Evolutionary conservation across 495 filamentous ascomycete species (phyloP), one percentile per base, ranked within the genome.

Genomic region (Tricharina praecox): DNA sequence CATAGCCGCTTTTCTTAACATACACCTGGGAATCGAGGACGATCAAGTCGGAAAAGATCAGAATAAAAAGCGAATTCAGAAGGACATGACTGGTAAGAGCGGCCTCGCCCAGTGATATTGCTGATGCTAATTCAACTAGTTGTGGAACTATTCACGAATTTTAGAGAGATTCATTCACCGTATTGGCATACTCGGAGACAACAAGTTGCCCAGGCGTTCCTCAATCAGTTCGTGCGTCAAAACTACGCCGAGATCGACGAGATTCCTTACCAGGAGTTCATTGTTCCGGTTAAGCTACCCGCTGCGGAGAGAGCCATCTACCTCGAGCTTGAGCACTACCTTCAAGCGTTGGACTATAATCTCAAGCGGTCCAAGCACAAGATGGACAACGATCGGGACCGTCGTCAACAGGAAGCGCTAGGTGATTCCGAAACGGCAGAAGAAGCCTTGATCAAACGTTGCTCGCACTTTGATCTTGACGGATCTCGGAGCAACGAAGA

Each of bases 1-100:
- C 4, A 74, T 82, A 35, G 72, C 77, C 2, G 53, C 54, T 1
- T 67, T 78, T 26, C 42, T 84, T 4, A 68, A 69, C 0, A 56
- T 75, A 28, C 66, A 74, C 47, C 63, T 78, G 2, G 74, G 74
- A 1, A 60, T 68, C 34, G 66, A 71, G 46, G 68, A 76, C 33
- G 70, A 68, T 45, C 58, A 62, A 40, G 48, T 47, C 32, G 50
- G 33, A 33, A 65, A 50, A 57, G 49, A 10, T 33, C 52, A 66
- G n/a, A 66, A 68, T 39, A 54, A 52, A 3, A 62, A 66, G 18
- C 46, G 39, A 16, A 59, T 62, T 5, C 55, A 45, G 24, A 58
- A 53, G 16, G 63, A 68, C 25, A 52, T 61, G 34, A 66, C 68
- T 19, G 55, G 65, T 67, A 54, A 52, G 61, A 50, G 13, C 28